Conservation (phyloP, 78 protist genomes). For the Monocercomonoides exilis region DNA sequence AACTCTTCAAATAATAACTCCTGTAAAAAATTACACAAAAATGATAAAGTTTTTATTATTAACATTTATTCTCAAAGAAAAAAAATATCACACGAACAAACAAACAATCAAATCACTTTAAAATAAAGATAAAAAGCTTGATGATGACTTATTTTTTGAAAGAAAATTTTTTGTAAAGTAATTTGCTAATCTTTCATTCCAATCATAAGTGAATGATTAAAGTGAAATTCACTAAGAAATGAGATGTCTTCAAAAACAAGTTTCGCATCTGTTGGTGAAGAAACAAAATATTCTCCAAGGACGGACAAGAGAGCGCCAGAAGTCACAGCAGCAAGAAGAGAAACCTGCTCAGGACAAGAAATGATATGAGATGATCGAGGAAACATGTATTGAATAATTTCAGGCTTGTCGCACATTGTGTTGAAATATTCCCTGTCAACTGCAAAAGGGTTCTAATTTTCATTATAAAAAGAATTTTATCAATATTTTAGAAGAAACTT, state of each 20-base stretch:
- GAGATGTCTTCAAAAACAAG: background rate
- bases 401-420: background rate
- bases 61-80: too few relatives aligned
- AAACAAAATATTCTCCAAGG: background rate
- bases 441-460: background rate
- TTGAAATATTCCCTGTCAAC: background rate
- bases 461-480: too few relatives aligned
- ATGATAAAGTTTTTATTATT: too few relatives aligned
- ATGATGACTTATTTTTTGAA: too few relatives aligned
- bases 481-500: too few relatives aligned
- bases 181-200: background rate
- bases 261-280: background rate
- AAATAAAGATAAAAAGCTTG: too few relatives aligned
- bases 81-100: too few relatives aligned
- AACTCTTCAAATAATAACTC: too few relatives aligned
- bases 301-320: background rate
- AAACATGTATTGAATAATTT: background rate
- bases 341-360: background rate
- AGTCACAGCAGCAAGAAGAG: background rate
- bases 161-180: too few relatives aligned
- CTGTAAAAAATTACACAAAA: too few relatives aligned
- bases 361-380: background rate
- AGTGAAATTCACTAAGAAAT: background rate
- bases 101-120: too few relatives aligned
- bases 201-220: background rate